Conservation (phyloP, 1,284 basidiomycete genomes). For the Ceratobasidium sp. region DNA sequence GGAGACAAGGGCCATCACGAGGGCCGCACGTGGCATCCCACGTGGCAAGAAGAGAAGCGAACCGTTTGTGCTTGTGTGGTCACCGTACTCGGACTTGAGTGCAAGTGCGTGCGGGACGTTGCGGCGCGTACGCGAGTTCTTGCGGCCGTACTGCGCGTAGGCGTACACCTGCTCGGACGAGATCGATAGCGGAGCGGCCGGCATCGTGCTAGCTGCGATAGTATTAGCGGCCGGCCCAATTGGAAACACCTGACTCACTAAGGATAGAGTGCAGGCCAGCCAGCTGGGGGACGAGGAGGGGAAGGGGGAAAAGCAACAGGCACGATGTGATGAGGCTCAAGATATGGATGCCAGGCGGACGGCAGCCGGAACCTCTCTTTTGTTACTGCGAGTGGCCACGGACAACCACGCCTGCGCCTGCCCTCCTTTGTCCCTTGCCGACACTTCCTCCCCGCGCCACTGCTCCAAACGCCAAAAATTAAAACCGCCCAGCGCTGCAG, state of each 20-base stretch:
- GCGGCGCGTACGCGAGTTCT: constrained; percentile 11
- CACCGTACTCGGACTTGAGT: constrained; percentile 10
- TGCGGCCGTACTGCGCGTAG: background rate
- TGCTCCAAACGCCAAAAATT: background rate
- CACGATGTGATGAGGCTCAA: constrained; percentile 6
- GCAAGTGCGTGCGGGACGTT: constrained; percentile 27
- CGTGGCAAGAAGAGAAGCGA: constrained; percentile 15
- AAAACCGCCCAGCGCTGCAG: background rate
- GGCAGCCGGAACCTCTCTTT: constrained; percentile 14
- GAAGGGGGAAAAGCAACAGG: constrained; percentile 3
- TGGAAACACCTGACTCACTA: background rate
- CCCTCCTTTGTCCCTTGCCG: constrained; percentile 31
- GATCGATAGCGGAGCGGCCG: constrained; percentile 20
- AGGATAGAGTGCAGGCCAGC: background rate
- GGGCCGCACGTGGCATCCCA: constrained; percentile 34
- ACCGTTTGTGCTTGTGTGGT: constrained; percentile 9
- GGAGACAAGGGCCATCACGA: constrained; percentile 15
- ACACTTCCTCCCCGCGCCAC: background rate
- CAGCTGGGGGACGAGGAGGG: constrained; percentile 1
- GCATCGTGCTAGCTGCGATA: constrained; percentile 3
- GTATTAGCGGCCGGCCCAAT: background rate
- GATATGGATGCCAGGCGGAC: constrained; percentile 21
- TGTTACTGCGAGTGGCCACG: constrained; percentile 16
- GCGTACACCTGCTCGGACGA: background rate
- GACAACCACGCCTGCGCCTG: constrained; percentile 9